phyloP scores from a whole-genome alignment of 2,329 filamentous ascomycete genomes.

The Ophiostoma ips region DNA sequence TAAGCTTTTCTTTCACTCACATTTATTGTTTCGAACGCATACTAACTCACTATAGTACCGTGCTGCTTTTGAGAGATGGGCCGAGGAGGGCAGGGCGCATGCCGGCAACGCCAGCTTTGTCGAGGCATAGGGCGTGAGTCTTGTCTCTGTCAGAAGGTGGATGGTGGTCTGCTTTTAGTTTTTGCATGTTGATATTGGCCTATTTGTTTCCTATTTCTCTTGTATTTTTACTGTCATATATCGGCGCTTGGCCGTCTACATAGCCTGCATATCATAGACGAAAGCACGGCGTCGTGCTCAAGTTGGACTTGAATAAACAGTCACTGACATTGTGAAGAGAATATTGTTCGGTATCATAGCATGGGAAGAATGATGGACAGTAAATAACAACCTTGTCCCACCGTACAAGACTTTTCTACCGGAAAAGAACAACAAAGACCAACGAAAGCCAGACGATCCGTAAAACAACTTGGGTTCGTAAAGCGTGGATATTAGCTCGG shows the following conservation, averaged over 20 bases:
- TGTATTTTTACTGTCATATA: no score
- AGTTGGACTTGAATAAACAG: no score
- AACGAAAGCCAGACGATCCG: no score
- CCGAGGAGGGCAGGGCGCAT: conserved; percentile 1
- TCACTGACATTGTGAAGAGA: no score
- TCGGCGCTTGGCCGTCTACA: no score
- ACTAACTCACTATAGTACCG: conserved; percentile 10
- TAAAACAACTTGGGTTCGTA: neutral
- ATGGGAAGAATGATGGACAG: no score
- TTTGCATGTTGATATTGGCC: neutral
- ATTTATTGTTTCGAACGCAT: neutral
- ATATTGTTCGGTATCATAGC: no score
- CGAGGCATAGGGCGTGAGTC: no score
- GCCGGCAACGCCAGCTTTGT: conserved; percentile 1
- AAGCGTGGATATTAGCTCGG: neutral
- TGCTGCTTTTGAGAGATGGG: conserved; percentile 13
- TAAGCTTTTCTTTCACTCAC: neutral
- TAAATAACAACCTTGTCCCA: neutral
- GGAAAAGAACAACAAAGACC: neutral
- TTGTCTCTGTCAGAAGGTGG: neutral
- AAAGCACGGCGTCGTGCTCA: no score
- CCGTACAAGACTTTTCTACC: no score
- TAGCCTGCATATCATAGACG: no score
- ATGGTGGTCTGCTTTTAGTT: neutral
- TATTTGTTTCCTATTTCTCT: neutral